These are phyloP conservation scores for Crepidotus variabilis DNA, from an alignment of 768 basidiomycete species.

Conservation along the genomic window DNA sequence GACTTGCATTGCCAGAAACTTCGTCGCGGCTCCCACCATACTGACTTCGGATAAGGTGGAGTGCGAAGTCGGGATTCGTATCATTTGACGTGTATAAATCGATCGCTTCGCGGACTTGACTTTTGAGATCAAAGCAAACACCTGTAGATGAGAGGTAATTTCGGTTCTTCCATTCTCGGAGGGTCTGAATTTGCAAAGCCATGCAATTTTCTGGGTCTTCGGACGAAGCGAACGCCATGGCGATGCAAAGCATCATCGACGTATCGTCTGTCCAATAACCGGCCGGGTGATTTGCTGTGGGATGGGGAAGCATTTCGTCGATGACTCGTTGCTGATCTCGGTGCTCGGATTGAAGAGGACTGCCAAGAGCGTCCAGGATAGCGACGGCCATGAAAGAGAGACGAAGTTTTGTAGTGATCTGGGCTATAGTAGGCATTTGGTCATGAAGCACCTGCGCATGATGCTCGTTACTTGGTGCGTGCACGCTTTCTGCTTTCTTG, in stretches of 20 bases:
- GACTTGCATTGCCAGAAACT: slow-evolving; percentile 33
- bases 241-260: slow-evolving; percentile 43
- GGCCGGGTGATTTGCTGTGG: slow-evolving; percentile 17
- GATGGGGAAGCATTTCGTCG: slow-evolving; percentile 4
- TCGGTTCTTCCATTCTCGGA: slow-evolving; percentile 26
- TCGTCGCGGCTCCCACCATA: slow-evolving; percentile 14
- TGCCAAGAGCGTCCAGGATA: slow-evolving; percentile 43
- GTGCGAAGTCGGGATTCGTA: slow-evolving; percentile 16
- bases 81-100: slow-evolving; percentile 19
- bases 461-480: neutral
- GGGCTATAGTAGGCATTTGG: slow-evolving; percentile 25
- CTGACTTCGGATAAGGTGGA: slow-evolving; percentile 22
- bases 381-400: slow-evolving; percentile 36
- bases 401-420: slow-evolving; percentile 33
- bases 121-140: slow-evolving; percentile 37
- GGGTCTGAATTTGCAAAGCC: slow-evolving; percentile 30
- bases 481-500: neutral
- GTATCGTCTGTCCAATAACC: slow-evolving; percentile 50
- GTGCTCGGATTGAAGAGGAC: slow-evolving; percentile 35
- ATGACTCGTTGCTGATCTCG: slow-evolving; percentile 15
- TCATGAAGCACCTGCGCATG: slow-evolving; percentile 13
- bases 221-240: slow-evolving; percentile 33
- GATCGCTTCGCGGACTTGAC: slow-evolving; percentile 30
- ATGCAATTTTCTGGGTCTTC: slow-evolving; percentile 19
- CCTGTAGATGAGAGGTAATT: slow-evolving; percentile 32